Evolutionary conservation across 768 basidiomycete species (phyloP), one percentile per base, ranked within the genome.

Genomic region (Candolleomyces eurysporus): DNA sequence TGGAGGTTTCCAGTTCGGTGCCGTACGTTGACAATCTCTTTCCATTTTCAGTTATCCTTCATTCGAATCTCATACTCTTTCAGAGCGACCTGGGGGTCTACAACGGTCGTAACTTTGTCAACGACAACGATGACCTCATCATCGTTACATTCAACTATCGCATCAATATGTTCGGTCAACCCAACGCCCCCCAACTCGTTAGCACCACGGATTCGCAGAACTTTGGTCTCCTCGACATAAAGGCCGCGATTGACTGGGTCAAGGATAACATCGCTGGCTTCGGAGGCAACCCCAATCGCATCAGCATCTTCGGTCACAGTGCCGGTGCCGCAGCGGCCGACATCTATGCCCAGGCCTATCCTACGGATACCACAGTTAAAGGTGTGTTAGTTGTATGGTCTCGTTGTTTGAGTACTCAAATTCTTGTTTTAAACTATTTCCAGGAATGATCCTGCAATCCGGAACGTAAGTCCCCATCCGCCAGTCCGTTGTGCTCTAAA

Each of bases 191-290:
- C 17, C 76, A 78, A 57, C 72, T 77, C 31, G 61, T 61, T 31
- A 63, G 59, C 19, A 57, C 56, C 9, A 63, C 62, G 0, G 61
- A 65, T 7, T 63, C 72, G 3, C 74, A 76, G 57, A 79, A 79
- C 58, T 78, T 77, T 64, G 77, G 76, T 17, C 67, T 79, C 4
- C 69, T 78, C 11, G 78, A 79, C 53, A 21, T 72, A 3, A 71
- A 75, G 19, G 73, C 76, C n/a, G 80, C 74, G n/a, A 72, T 82
- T 7, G 64, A 80, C 62, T 82, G 81, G 82, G 74, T 82, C 5
- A 74, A 78, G 48, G 70, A 76, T 52, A 80, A 84, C 63, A 83
- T 84, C 53, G 75, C 71, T n/a, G 71, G n/a, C n/a, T 82, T 82
- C 59, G 76, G 76, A 30, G 76, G 76, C 8, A 75, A 77, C 61